Evolutionary conservation across 2,329 filamentous ascomycete species (phyloP), one percentile per base, ranked within the genome.

Genomic region (Hymenoscyphus fraxineus): DNA sequence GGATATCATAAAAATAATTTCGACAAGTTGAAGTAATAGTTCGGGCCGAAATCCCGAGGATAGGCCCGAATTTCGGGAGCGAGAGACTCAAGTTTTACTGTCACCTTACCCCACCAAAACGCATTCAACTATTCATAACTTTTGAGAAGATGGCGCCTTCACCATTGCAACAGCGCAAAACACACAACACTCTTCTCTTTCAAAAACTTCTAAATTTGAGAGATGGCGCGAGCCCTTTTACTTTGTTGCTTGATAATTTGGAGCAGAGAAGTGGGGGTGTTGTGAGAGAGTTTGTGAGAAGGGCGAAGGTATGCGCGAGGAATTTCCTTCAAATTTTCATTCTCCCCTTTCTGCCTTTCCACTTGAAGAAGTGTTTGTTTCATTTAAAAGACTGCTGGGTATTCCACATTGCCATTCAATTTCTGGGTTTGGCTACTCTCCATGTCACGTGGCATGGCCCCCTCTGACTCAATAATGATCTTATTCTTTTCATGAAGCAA

Each of bases 151-250:
- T 88, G 86, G 79, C 85, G 35, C 81, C 85, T 4, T 78, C 80
- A 22, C 78, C 80, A n/a, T 78, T 84, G 56, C 79, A 84, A 58
- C 91, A 96, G 73, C 84, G 90, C 38, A 86, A 92, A 68, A 93
- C 92, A 22, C 93, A 97, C 77, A 93, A 93, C 75, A 79, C 96
- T 27, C 85, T 96, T 2, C 81, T 96, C 2, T 87, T 97, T 63
- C 91, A 93, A 68, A 93, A 92, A 74, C 81, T 97, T 1, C 82
- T 97, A 68, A 91, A 88, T 73, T 81, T 92, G 63, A 85, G 92
- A 67, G 90, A 95, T 76, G 87, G 86, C 64, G 87, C 90, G 15
- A 96, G 92, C 59, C 94, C 94, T 2, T 87, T 98, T 73, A 97
- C 93, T 0, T 80, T 98, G 32, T 78, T 97, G 2, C 82, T 97